phyloP scores from a whole-genome alignment of 495 filamentous ascomycete genomes.

The Penicillium angulare region DNA sequence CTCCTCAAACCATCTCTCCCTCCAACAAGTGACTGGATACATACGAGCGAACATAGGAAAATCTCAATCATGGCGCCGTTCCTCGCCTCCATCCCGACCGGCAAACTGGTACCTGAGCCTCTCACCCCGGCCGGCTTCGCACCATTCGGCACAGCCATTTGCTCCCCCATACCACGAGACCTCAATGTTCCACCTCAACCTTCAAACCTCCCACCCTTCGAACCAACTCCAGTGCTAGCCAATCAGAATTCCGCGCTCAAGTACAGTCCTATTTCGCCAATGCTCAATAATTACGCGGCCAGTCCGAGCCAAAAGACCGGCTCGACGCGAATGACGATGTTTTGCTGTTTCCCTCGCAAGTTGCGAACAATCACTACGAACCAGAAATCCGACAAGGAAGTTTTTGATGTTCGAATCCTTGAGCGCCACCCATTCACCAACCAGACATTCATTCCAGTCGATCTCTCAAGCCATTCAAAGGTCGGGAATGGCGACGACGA shows the following conservation, averaged over 20 bases:
- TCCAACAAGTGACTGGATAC: too few relatives aligned
- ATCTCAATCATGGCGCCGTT: conserved; percentile 25
- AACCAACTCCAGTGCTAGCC: conserved; percentile 46
- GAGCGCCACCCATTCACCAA: conserved; percentile 93
- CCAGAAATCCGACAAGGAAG: conserved; percentile 18
- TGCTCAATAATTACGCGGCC: conserved; percentile 62
- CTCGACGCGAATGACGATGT: conserved; percentile 76
- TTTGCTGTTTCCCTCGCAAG: conserved; percentile 74
- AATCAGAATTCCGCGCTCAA: conserved; percentile 91
- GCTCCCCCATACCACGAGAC: conserved; percentile 61
- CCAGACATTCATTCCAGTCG: conserved; percentile 87
- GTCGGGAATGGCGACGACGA: conserved; percentile 31
- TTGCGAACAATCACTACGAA: conserved; percentile 28
- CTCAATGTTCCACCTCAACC: conserved; percentile 45
- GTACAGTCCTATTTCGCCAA: conserved; percentile 72
- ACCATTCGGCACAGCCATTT: conserved; percentile 79
- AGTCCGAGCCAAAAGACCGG: conserved; percentile 63
- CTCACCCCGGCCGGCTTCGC: conserved; percentile 68
- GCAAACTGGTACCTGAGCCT: conserved; percentile 50
- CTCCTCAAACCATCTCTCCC: too few relatives aligned
- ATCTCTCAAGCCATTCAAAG: conserved; percentile 41
- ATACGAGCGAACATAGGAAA: too few relatives aligned
- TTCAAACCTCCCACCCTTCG: conserved; percentile 39
- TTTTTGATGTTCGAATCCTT: conserved; percentile 72
- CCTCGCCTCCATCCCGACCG: conserved; percentile 30